Conservation (phyloP, 495 filamentous ascomycete species). For the Cercophora scortea region DNA sequence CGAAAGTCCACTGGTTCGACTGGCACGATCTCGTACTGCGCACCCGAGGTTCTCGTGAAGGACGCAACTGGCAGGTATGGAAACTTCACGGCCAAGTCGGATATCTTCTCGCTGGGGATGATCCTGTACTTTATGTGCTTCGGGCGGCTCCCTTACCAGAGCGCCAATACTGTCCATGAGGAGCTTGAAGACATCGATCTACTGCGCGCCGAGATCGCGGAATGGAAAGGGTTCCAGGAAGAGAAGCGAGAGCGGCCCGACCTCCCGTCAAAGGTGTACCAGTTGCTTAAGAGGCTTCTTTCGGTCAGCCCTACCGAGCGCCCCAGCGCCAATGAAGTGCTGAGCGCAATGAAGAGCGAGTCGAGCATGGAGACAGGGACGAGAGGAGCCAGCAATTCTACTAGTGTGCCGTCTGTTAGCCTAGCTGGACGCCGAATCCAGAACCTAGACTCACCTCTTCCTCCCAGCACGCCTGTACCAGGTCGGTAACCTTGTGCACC, state of each 20-base stretch:
- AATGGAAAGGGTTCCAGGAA: conserved; percentile 81
- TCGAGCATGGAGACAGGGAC: conserved; percentile 29
- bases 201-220: conserved; percentile 76
- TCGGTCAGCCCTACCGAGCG: conserved; percentile 68
- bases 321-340: conserved; percentile 79
- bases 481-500: conserved; percentile 16
- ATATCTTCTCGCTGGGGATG: conserved; percentile 96
- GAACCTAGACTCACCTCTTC: conserved; percentile 48
- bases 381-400: conserved; percentile 22
- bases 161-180: conserved; percentile 78
- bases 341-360: conserved; percentile 73
- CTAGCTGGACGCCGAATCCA: conserved; percentile 42
- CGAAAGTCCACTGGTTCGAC: conserved; percentile 88
- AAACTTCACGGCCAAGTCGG: conserved; percentile 92
- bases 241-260: conserved; percentile 65
- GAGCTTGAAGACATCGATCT: conserved; percentile 90
- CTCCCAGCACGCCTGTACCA: conserved; percentile 34
- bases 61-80: conserved; percentile 66
- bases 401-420: conserved; percentile 24
- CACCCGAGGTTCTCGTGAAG: conserved; percentile 78
- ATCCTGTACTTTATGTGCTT: conserved; percentile 98
- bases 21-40: conserved; percentile 95
- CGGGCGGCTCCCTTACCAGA: conserved; percentile 73
- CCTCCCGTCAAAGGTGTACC: conserved; percentile 79
- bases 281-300: conserved; percentile 70